Evolutionary conservation across 306 rosid species (phyloP), one percentile per base, ranked within the genome.

Genomic region (Gillenia trifoliata): DNA sequence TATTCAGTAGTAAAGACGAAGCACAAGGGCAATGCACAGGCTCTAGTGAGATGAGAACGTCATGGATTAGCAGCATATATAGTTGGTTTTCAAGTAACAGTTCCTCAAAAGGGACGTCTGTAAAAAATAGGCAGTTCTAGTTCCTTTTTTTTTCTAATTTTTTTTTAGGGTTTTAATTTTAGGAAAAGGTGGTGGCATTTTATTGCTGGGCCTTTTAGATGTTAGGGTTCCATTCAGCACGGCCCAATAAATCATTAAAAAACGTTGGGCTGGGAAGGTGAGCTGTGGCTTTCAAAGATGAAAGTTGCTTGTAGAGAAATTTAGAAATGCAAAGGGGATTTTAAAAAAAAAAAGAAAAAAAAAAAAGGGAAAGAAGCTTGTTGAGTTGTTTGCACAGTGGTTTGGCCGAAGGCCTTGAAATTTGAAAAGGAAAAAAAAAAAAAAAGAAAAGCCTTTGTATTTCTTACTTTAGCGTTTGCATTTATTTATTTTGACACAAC

Each of bases 11-110:
- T 9, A 86, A 84, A 78, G 90, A 85, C 49, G 98, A 87, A 71
- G 91, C 86, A 31, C 88, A 89, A 75, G 91, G 87, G 68, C 98
- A 91, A 62, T 93, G 98, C 85, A 93, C 98, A 0, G 98, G 98
- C 41, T 89, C 93, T 34, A 85, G 92, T 34, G 92, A 88, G 81
- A 82, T 85, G 84, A 91, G 86, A 70, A 64, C 81, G 55, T 88
- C 97, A 1, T 91, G 96, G 97, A 67, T 84, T 77, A 81, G 72
- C 80, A 89, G 89, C 47, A 45, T 93, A 28, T 85, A 79, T 8
- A 77, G 56, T 68, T 77, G 81, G 68, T 91, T 83, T 66, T 75
- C 86, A 70, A 89, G 86, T 77, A 91, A 80, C 79, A 78, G 82
- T 81, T 84, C 90, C 75, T 77, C 83, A 30, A 86, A 82, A 82